These are phyloP conservation scores for Boletus sp. DNA, from an alignment of 768 basidiomycete species.

Conservation along the genomic window DNA sequence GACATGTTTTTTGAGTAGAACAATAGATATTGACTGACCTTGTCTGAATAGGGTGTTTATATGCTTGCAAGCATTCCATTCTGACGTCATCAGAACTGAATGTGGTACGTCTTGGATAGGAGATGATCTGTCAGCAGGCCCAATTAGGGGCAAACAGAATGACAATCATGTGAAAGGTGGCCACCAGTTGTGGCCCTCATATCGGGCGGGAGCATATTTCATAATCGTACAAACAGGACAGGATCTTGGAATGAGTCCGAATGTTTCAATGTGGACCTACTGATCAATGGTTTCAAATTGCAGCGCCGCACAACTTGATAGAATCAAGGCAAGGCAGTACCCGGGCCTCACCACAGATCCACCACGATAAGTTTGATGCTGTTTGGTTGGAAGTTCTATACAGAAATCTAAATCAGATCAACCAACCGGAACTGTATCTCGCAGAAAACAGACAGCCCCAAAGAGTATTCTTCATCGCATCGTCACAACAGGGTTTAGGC, in stretches of 20 bases:
- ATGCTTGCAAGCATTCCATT: not conserved
- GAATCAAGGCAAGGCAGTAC: not conserved
- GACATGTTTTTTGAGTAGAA: conserved; percentile 2
- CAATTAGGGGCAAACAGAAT: no score
- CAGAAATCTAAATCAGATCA: not conserved
- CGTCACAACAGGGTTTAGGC: no score
- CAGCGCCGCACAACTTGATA: not conserved
- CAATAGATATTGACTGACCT: not conserved
- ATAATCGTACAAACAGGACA: no score
- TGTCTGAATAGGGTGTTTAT: conserved; percentile 1
- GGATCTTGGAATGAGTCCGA: no score
- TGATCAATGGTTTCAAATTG: no score
- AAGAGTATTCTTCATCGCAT: not conserved
- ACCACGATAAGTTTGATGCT: not conserved
- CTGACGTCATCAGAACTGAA: not conserved
- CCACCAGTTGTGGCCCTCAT: no score
- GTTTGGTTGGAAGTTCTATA: not conserved
- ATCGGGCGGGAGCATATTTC: no score
- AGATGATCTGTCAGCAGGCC: not conserved
- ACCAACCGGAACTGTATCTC: no score
- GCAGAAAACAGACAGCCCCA: not conserved
- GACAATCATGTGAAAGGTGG: no score
- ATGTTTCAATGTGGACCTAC: no score
- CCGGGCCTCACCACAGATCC: not conserved
- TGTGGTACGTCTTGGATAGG: no score